Base-by-base conservation (phyloP, 2,329 filamentous ascomycete genomes). In the Xylaria sp. region DNA sequence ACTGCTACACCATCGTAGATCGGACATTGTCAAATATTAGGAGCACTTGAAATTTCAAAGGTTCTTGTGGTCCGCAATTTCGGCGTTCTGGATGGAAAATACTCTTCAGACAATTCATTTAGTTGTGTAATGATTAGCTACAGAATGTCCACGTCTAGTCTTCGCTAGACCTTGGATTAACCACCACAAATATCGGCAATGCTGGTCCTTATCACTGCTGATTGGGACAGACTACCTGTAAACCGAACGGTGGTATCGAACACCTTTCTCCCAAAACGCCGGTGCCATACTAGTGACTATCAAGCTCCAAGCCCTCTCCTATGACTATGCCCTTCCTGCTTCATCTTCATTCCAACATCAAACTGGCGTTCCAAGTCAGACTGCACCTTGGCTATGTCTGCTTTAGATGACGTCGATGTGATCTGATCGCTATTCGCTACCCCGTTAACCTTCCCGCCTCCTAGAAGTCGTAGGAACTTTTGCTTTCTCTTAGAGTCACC, bases 381-480 rank as follows among this genome's bases (percentile, higher is more conserved):
- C 69, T 86, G 82, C 49, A 78, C 69, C 65, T 66, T 72, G 20
- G 65, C 58, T 53, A 77, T 74, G 53, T 78, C 68, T 20, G 71
- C 44, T 44, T 69, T 74, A 11, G 76, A 73, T 4, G 70, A 61
- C 11, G 61, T 25, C 9, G 70, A 56, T 9, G 57, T 55, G 22
- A 39, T 44, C 13, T 71, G 63, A 38, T 31, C 42, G 38, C 68
- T 47, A 2, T 69, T 49, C 11, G 70, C 66, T 1, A 71, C 61
- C 6, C 69, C 73, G 33, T 74, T 76, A 22, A 79, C 78, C 27
- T 78, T 78, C 75, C 85, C 86, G 67, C 83, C 85, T 22, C 86
- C 86, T 3, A 89, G 79, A 1, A 89, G 82, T 36, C 85, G 81
- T 72, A 88, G 76, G 67, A 88, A 88, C 77, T 89, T 89, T 67